These are phyloP conservation scores for Penicillium goetzii DNA, from an alignment of 495 filamentous ascomycete species.

Conservation along the genomic window DNA sequence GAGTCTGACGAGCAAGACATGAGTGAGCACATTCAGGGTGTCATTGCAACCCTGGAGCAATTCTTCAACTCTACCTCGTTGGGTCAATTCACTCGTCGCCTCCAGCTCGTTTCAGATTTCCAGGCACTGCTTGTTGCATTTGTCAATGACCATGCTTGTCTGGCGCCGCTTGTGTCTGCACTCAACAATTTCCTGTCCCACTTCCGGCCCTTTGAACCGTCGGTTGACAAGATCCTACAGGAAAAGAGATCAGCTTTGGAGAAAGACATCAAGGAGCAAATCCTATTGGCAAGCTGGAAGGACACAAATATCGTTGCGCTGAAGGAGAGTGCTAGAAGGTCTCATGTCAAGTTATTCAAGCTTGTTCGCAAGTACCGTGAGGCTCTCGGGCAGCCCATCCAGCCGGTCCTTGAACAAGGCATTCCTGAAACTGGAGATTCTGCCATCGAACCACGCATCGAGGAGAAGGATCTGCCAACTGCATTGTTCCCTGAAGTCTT, in stretches of 20 bases:
- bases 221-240: slow-evolving; percentile 62
- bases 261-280: slow-evolving; percentile 83
- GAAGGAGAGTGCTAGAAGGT: slow-evolving; percentile 82
- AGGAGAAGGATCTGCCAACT: slow-evolving; percentile 22
- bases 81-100: slow-evolving; percentile 76
- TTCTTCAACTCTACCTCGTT: slow-evolving; percentile 76
- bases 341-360: slow-evolving; percentile 90
- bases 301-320: slow-evolving; percentile 92
- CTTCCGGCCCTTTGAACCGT: slow-evolving; percentile 67
- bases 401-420: slow-evolving; percentile 63
- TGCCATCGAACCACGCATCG: slow-evolving; percentile 19
- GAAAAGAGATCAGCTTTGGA: slow-evolving; percentile 70
- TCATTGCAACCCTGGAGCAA: slow-evolving; percentile 69
- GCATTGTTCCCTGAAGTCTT: slow-evolving; percentile 44
- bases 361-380: slow-evolving; percentile 85
- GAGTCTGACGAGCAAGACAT: slow-evolving; percentile 59
- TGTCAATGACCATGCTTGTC: slow-evolving; percentile 52
- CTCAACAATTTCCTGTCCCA: slow-evolving; percentile 77
- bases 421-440: slow-evolving; percentile 58
- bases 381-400: slow-evolving; percentile 72
- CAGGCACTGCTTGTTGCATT: slow-evolving; percentile 54
- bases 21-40: slow-evolving; percentile 61
- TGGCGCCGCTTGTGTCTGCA: slow-evolving; percentile 58
- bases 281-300: slow-evolving; percentile 91
- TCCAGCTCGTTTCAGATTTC: slow-evolving; percentile 75